Conservation (phyloP, 176 grass and related monocot species). For the Sorghum bicolor region DNA sequence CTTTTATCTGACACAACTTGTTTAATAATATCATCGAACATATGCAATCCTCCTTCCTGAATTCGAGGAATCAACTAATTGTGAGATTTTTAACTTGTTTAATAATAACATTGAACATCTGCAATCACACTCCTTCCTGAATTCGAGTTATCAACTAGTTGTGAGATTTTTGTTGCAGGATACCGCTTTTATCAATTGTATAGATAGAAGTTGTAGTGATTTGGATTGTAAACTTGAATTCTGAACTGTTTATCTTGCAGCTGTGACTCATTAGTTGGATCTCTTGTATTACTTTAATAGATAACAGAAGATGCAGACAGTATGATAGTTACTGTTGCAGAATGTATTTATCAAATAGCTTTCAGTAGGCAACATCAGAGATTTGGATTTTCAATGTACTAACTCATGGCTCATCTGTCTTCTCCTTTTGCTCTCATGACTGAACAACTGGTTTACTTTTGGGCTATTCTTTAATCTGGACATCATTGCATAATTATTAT, state of each 20-base stretch:
- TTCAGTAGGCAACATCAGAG: not conserved
- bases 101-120: not conserved
- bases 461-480: not conserved
- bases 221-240: conserved; percentile 1
- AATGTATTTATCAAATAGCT: conserved; percentile 18
- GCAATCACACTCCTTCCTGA: not conserved
- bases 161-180: not conserved
- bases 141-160: not conserved
- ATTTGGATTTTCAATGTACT: conserved; percentile 14
- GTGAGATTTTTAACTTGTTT: not conserved
- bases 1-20: not conserved
- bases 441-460: conserved; percentile 14
- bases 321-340: conserved; percentile 8
- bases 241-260: conserved; percentile 28
- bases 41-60: not conserved
- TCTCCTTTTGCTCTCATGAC: conserved; percentile 14
- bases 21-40: not conserved
- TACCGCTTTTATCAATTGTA: not conserved
- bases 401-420: not conserved
- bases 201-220: not conserved
- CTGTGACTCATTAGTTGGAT: not conserved
- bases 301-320: conserved; percentile 14
- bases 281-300: not conserved
- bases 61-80: not conserved
- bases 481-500: not conserved